phyloP scores from a whole-genome alignment of 2,329 filamentous ascomycete species.

The Penicillium sp. region DNA sequence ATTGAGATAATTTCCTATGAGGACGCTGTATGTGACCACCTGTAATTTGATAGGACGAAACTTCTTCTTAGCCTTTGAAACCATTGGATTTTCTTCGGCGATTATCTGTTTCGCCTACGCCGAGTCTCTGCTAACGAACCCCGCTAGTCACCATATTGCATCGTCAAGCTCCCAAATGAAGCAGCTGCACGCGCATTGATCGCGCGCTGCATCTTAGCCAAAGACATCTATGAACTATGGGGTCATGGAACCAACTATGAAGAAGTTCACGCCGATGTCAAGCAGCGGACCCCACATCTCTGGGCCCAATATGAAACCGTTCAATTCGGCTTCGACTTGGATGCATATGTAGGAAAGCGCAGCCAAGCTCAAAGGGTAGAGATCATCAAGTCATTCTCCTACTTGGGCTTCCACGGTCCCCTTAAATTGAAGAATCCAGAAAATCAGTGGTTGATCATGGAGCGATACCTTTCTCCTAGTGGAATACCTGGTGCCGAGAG shows the following conservation, averaged over 20 bases:
- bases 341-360: conserved; percentile 77
- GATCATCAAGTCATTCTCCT: conserved; percentile 80
- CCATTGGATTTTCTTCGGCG: background rate
- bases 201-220: conserved; percentile 74
- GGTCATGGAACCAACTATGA: conserved; percentile 68
- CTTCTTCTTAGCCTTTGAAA: background rate
- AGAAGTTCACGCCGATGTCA: conserved; percentile 67
- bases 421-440: conserved; percentile 75
- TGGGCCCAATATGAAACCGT: conserved; percentile 66
- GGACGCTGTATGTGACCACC: conserved; percentile 60
- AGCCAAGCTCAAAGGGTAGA: conserved; percentile 62
- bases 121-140: background rate
- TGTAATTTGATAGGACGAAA: background rate
- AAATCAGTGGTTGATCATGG: conserved; percentile 75
- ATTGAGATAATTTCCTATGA: conserved; percentile 75
- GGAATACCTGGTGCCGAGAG: conserved; percentile 36
- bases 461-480: conserved; percentile 67
- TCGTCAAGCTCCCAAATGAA: conserved; percentile 68
- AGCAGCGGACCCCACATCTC: conserved; percentile 56
- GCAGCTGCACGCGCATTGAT: conserved; percentile 67
- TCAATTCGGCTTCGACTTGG: conserved; percentile 82
- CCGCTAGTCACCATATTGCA: conserved; percentile 79
- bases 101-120: background rate
- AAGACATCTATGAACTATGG: conserved; percentile 89
- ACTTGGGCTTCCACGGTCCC: conserved; percentile 73